Conservation (phyloP, 2,329 filamentous ascomycete genomes). For the Trichoderma sp. region DNA sequence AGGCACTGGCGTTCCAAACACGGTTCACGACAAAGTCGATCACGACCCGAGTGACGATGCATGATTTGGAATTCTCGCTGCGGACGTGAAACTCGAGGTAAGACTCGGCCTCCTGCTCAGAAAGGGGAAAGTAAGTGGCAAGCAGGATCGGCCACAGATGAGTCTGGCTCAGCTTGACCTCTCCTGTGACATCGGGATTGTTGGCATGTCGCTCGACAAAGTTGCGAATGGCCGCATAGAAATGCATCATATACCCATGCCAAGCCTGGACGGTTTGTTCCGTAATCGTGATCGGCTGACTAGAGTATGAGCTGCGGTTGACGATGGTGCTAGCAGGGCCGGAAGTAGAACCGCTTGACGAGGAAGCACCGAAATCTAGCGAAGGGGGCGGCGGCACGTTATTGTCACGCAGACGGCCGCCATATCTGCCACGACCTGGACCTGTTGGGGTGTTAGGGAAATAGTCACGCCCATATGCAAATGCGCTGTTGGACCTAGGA, state of each 20-base stretch:
- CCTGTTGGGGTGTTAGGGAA: constrained; percentile 33
- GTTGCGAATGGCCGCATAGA: constrained; percentile 36
- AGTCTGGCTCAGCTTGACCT: constrained; percentile 30
- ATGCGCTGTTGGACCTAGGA: constrained; percentile 24
- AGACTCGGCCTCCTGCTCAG: constrained; percentile 37
- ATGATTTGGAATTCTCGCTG: constrained; percentile 40
- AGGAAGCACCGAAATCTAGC: constrained; percentile 22
- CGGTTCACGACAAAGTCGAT: constrained; percentile 43
- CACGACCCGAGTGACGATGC: constrained; percentile 42
- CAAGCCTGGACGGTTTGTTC: constrained; percentile 35
- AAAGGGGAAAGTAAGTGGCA: constrained; percentile 38
- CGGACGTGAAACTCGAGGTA: constrained; percentile 42
- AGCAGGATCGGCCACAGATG: constrained; percentile 38
- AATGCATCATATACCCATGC: constrained; percentile 38
- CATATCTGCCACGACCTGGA: constrained; percentile 29
- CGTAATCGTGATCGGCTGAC: constrained; percentile 36
- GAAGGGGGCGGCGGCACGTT: constrained; percentile 2
- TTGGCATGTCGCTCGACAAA: constrained; percentile 38
- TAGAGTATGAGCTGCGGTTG: constrained; percentile 23
- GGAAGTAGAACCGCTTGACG: constrained; percentile 8
- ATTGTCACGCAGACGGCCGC: constrained; percentile 30
- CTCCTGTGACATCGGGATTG: constrained; percentile 30
- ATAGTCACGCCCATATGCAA: constrained; percentile 26
- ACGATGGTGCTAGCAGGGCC: constrained; percentile 19
- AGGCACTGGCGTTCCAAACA: constrained; percentile 40